phyloP scores from a whole-genome alignment of 208 protist species.

The Leishmania lainsoni region DNA sequence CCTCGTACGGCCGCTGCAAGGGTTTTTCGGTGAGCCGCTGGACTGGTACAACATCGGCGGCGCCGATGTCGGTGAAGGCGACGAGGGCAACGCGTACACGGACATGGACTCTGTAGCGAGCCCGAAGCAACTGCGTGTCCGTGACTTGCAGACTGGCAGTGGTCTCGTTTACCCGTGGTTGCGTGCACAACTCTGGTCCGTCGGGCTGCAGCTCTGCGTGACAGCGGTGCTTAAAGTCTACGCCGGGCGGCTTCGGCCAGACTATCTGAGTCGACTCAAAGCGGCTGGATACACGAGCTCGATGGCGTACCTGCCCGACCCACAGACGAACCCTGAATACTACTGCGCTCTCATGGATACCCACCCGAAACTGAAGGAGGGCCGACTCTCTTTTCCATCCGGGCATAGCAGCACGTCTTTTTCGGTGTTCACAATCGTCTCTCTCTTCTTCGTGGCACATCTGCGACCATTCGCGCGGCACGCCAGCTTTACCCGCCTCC shows the following conservation, averaged over 20 bases:
- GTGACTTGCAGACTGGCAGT: constrained; percentile 16
- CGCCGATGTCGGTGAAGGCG: background rate
- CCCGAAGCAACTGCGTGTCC: constrained; percentile 17
- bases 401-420: constrained; percentile 92
- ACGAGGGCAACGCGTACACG: background rate
- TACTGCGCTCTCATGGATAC: constrained; percentile 59
- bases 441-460: constrained; percentile 74
- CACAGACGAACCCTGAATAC: constrained; percentile 41
- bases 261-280: constrained; percentile 77
- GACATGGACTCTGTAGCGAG: constrained; percentile 1
- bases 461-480: constrained; percentile 62
- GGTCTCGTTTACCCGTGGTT: constrained; percentile 66
- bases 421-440: constrained; percentile 60
- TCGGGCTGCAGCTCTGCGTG: constrained; percentile 40
- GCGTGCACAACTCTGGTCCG: constrained; percentile 52
- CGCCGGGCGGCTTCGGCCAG: constrained; percentile 91
- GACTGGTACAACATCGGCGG: constrained; percentile 17
- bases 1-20: constrained; percentile 35
- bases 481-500: constrained; percentile 67
- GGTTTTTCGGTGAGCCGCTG: constrained; percentile 33
- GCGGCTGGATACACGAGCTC: constrained; percentile 44
- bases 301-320: constrained; percentile 23
- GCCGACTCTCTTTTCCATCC: constrained; percentile 89
- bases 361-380: constrained; percentile 54
- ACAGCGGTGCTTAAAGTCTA: constrained; percentile 67